Conservation (phyloP, 1,139 yeast genomes). For the Hyphopichia burtonii region DNA sequence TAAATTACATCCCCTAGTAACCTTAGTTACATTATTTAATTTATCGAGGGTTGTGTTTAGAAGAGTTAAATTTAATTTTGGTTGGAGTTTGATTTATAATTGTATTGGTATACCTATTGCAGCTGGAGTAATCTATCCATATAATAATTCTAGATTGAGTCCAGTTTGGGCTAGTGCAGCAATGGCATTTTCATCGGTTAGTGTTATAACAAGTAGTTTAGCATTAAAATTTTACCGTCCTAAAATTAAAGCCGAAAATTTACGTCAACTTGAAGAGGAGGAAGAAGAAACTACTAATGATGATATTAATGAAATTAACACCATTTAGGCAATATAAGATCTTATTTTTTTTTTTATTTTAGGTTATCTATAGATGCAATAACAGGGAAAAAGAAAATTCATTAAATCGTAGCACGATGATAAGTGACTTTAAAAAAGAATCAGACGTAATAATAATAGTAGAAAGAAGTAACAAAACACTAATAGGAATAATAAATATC, state of each 20-base stretch:
- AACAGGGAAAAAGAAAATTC: neutral
- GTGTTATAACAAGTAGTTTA: constrained; percentile 58
- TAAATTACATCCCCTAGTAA: constrained; percentile 44
- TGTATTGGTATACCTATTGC: constrained; percentile 59
- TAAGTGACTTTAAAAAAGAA: neutral
- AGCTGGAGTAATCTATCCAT: constrained; percentile 62
- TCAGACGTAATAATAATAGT: too few species aligned
- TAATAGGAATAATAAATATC: neutral
- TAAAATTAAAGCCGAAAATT: constrained; percentile 21
- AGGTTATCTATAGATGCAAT: constrained; percentile 6
- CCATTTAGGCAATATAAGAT: neutral
- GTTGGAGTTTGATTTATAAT: constrained; percentile 54
- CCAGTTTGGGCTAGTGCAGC: constrained; percentile 72
- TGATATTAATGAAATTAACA: neutral
- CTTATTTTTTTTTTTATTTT: neutral
- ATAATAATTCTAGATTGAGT: constrained; percentile 47
- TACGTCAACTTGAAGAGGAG: constrained; percentile 9
- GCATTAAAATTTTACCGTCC: constrained; percentile 50
- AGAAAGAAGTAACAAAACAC: neutral
- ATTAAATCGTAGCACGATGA: constrained; percentile 1
- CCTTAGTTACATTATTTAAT: constrained; percentile 49
- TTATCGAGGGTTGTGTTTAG: constrained; percentile 28
- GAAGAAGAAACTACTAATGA: constrained; percentile 8
- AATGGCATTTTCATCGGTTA: constrained; percentile 61
- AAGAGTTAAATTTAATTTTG: constrained; percentile 58